Evolutionary conservation across 192 early-diverging fungal genomes (phyloP).

Genomic region (Phycomyces blakesleeanus): DNA sequence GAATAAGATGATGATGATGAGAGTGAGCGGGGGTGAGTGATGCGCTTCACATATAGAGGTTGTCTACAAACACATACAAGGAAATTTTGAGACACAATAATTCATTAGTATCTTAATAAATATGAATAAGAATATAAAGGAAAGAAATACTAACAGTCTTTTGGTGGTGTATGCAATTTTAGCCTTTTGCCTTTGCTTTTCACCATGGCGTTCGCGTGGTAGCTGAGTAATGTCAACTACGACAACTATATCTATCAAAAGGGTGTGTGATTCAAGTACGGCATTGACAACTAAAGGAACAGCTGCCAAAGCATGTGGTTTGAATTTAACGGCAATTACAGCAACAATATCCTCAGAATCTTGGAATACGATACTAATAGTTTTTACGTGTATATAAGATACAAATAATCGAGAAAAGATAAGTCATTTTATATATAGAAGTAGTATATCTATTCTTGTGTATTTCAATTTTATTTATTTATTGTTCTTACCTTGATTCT

Average conservation of each 20-base stretch:
- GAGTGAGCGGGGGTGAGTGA: too few relatives aligned
- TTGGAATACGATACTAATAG: conserved; percentile 27
- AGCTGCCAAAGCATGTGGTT: conserved; percentile 23
- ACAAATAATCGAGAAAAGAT: too few relatives aligned
- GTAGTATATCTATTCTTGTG: too few relatives aligned
- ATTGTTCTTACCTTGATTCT: too few relatives aligned
- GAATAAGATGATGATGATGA: too few relatives aligned
- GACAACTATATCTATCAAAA: conserved; percentile 68
- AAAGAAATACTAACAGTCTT: conserved; percentile 17
- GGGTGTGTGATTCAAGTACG: conserved; percentile 67
- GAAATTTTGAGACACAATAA: neutral
- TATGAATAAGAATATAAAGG: too few relatives aligned
- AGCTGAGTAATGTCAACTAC: conserved; percentile 53
- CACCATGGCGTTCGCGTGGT: conserved; percentile 60
- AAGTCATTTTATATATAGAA: too few relatives aligned
- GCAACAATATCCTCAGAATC: conserved; percentile 22
- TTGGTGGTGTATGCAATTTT: conserved; percentile 17
- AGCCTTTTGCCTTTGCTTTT: conserved; percentile 56
- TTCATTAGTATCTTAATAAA: too few relatives aligned
- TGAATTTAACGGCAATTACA: conserved; percentile 18
- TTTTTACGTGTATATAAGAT: too few relatives aligned
- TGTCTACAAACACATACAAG: too few relatives aligned
- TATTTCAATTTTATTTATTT: too few relatives aligned
- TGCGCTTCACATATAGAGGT: too few relatives aligned
- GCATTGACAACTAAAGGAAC: conserved; percentile 59